These are phyloP conservation scores for Lupinus albus DNA, from an alignment of 306 rosid species.

Conservation along the genomic window DNA sequence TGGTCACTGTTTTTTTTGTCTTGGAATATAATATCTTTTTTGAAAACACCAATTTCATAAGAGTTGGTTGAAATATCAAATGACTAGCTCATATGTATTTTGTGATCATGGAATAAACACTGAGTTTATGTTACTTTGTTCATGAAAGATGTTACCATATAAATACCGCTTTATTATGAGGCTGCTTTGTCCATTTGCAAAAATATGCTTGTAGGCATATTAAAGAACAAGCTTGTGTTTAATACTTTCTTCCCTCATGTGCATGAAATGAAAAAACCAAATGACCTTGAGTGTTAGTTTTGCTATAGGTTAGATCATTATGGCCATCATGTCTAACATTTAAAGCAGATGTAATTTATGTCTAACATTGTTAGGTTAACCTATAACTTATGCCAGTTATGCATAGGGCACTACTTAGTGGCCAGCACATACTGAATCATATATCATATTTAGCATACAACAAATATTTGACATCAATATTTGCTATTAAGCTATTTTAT, in stretches of 20 bases:
- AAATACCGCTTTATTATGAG: not conserved
- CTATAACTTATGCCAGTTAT: not conserved
- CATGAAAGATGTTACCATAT: not conserved
- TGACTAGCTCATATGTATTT: not conserved
- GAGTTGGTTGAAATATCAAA: conserved; percentile 9
- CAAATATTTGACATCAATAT: conserved; percentile 7
- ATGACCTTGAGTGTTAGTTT: not conserved
- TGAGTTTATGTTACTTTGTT: too few species aligned
- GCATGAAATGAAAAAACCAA: conserved; percentile 15
- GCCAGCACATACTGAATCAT: conserved; percentile 4
- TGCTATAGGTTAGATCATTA: not conserved
- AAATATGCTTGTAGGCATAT: not conserved
- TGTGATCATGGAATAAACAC: conserved; percentile 24
- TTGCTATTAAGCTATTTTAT: not conserved
- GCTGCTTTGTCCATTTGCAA: not conserved
- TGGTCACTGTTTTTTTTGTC: not conserved
- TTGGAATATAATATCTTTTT: conserved; percentile 20
- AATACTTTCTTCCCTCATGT: not conserved
- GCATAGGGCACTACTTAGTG: not conserved
- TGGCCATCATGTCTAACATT: conserved; percentile 11
- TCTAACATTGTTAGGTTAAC: too few species aligned
- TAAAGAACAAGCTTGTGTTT: not conserved
- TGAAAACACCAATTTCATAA: conserved; percentile 19
- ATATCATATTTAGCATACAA: not conserved
- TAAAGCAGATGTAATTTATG: not conserved